These are phyloP conservation scores for Pseudocercospora fuligena DNA, from an alignment of 2,329 filamentous ascomycete species.

Conservation along the genomic window DNA sequence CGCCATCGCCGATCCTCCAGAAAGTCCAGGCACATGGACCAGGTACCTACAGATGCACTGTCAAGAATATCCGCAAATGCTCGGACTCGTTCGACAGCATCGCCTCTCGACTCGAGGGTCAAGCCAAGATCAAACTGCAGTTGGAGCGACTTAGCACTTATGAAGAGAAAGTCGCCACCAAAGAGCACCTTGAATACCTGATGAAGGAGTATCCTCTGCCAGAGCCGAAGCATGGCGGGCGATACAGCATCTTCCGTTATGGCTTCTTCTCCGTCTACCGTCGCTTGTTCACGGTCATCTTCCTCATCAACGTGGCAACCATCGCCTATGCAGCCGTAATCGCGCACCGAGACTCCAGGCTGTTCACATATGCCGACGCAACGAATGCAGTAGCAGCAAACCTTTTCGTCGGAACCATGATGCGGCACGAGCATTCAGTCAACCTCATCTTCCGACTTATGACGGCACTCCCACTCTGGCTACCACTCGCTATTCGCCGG, in stretches of 20 bases:
- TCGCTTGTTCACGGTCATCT: constrained; percentile 37
- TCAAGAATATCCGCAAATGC: background rate
- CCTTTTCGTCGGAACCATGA: constrained; percentile 41
- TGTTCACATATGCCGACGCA: constrained; percentile 33
- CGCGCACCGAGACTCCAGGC: background rate
- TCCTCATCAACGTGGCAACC: constrained; percentile 36
- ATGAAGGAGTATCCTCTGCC: constrained; percentile 32
- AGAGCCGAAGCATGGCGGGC: constrained; percentile 18
- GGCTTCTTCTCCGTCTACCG: constrained; percentile 41
- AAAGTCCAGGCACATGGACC: constrained; percentile 13
- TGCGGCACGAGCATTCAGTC: constrained; percentile 48
- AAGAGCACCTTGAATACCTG: constrained; percentile 31
- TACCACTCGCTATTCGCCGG: constrained; percentile 43
- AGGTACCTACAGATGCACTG: constrained; percentile 13
- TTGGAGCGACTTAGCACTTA: constrained; percentile 12
- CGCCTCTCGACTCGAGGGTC: background rate
- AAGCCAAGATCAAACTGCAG: background rate
- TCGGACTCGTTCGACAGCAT: background rate
- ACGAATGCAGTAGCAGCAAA: constrained; percentile 43
- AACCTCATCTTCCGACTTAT: constrained; percentile 46
- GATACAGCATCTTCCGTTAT: constrained; percentile 35
- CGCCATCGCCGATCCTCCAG: constrained; percentile 7
- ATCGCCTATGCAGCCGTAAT: constrained; percentile 19
- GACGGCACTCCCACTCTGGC: constrained; percentile 38
- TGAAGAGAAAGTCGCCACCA: constrained; percentile 30